A percentile compares a stretch with the other conserved stretches of the same genome.
phyloP scores from a whole-genome alignment of 768 basidiomycete species.

The Lactifluus volemus region DNA sequence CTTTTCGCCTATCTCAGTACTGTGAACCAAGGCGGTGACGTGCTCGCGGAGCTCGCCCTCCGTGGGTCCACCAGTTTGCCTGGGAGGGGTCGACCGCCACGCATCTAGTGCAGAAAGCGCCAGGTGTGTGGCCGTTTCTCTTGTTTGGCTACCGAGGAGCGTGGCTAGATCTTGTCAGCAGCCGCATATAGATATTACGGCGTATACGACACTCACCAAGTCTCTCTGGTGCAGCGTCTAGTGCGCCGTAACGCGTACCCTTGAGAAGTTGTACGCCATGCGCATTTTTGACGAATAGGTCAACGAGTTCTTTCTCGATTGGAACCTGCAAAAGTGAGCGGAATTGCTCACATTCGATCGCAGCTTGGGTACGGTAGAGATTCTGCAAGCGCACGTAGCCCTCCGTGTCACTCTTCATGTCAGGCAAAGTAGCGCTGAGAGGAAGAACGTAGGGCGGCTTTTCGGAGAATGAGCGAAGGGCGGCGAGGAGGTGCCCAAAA shows the following conservation, averaged over 20 bases:
- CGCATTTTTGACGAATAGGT: constrained; percentile 72
- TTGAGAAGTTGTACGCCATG: constrained; percentile 62
- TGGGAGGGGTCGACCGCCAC: constrained; percentile 19
- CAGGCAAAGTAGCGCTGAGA: constrained; percentile 79
- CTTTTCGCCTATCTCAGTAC: constrained; percentile 41
- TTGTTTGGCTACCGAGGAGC: constrained; percentile 35
- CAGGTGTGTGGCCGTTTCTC: constrained; percentile 60
- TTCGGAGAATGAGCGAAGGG: constrained; percentile 57
- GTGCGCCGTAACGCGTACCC: constrained; percentile 51
- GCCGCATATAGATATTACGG: neutral
- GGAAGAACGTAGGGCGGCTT: constrained; percentile 60
- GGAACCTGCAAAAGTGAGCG: constrained; percentile 36
- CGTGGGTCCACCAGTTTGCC: constrained; percentile 28
- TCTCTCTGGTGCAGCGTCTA: constrained; percentile 41
- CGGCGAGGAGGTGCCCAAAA: constrained; percentile 40
- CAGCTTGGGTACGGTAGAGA: constrained; percentile 72
- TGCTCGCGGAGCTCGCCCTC: constrained; percentile 45
- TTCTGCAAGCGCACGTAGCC: constrained; percentile 80
- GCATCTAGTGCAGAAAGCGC: constrained; percentile 55
- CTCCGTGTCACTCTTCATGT: constrained; percentile 89
- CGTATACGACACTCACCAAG: constrained; percentile 35
- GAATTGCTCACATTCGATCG: constrained; percentile 50
- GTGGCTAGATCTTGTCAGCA: constrained; percentile 29
- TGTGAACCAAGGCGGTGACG: constrained; percentile 39
- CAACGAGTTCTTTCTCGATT: constrained; percentile 47